Base-by-base conservation (phyloP, 1,284 basidiomycete genomes). In the Pseudomicrostroma phylloplanum region DNA sequence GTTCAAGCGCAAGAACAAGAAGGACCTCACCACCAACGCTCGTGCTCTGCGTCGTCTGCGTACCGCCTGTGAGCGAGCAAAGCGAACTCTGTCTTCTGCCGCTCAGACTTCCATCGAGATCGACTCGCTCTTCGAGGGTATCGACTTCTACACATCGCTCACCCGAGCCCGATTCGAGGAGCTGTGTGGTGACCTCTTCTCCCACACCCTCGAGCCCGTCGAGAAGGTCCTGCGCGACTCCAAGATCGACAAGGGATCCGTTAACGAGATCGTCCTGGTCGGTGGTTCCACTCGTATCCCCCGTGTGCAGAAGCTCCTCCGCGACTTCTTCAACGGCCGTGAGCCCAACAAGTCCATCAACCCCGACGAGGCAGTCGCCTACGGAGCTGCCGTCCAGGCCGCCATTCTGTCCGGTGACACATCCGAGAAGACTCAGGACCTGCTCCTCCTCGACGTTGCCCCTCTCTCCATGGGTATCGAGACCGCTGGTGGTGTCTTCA, bases 121-220 rank as follows among this genome's bases (percentile, higher is more conserved):
- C 80, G 93, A 96, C 84, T 96, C 93, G 60, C 88, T 97, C 73
- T 96, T 87, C 81, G 92, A 96, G 85, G 93, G 93, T 80, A 89
- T 93, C 80, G 94, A 97, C 84, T 96, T 97, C 85, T 96, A 94
- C 86, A 93, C 92, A 46, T 92, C 91, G 63, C 87, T 98, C 81
- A 97, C 93, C 78, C 92, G 93, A 85, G 94, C 94, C 62, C 91
- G 92, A 80, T 98, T 98, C 86, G 93, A 97, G 83, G 94, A 97
- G 83, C 84, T 97, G 66, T 94, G 91, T 85, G 90, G 92, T 81
- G 92, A 94, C 80, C 86, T 96, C 80, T 97, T 98, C 92, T 90
- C 91, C 71, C 86, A 87, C 77, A 97, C 94, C 62, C 87, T 97
- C 80, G 92, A 97, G 80, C 94, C 94, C 68, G 92, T 97, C 76